Conservation (phyloP, 2,329 filamentous ascomycete genomes). For the Diplodia seriata region DNA sequence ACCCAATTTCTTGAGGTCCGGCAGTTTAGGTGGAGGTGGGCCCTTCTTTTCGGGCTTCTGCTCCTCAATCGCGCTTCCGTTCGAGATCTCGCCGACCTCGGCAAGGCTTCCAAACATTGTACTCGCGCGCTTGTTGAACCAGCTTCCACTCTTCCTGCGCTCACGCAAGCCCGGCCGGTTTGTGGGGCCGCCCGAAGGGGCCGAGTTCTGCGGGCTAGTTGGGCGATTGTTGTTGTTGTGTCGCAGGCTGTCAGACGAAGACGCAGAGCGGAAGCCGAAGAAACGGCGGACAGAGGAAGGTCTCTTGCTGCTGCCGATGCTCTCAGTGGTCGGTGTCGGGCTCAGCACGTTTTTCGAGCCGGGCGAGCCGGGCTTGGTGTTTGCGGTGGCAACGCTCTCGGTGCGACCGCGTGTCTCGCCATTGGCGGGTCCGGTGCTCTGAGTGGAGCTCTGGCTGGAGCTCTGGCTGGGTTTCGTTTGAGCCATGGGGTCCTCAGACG, state of each 20-base stretch:
- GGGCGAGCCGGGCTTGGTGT: constrained; percentile 28
- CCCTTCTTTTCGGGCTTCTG: constrained; percentile 43
- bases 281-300: constrained; percentile 52
- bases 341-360: constrained; percentile 28
- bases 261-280: constrained; percentile 47
- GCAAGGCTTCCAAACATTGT: constrained; percentile 44
- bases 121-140: constrained; percentile 51
- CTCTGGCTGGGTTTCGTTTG: constrained; percentile 43
- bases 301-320: constrained; percentile 42
- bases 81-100: constrained; percentile 38
- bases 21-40: constrained; percentile 50
- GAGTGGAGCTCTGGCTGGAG: constrained; percentile 40
- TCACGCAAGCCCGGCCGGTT: constrained; percentile 2
- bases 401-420: constrained; percentile 22
- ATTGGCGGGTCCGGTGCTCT: constrained; percentile 36
- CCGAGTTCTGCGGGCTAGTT: constrained; percentile 39
- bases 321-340: constrained; percentile 39
- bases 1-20: constrained; percentile 47
- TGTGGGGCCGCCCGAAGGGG: not conserved
- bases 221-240: constrained; percentile 36
- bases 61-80: constrained; percentile 30
- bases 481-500: constrained; percentile 26
- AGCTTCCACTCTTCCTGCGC: constrained; percentile 47
- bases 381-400: constrained; percentile 30
- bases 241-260: constrained; percentile 46